Conservation (phyloP, 306 rosid genomes). For the Casuarina cunninghamiana region DNA sequence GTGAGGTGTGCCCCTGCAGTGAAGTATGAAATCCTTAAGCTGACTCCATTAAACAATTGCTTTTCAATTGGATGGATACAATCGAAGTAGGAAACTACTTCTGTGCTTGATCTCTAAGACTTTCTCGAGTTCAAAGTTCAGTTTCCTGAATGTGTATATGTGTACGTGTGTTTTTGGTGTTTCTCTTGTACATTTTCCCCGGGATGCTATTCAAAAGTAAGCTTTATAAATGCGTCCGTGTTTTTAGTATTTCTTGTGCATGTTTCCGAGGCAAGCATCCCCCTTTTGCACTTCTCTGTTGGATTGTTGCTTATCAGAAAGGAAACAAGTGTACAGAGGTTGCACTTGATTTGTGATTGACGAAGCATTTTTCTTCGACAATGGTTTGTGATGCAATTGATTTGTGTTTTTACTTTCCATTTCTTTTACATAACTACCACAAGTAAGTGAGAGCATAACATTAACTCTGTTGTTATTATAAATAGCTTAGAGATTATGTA, state of each 20-base stretch:
- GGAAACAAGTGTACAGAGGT: neutral
- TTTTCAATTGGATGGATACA: too few relatives aligned
- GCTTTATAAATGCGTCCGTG: too few relatives aligned
- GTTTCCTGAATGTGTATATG: neutral
- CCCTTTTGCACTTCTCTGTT: neutral
- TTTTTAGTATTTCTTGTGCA: neutral
- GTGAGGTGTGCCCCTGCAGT: neutral
- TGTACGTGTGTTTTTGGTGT: neutral
- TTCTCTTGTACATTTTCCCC: neutral
- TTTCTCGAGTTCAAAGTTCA: neutral
- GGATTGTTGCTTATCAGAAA: neutral
- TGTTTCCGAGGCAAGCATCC: neutral
- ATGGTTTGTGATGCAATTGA: too few relatives aligned
- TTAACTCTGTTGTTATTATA: neutral
- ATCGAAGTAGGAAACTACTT: neutral
- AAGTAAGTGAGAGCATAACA: neutral
- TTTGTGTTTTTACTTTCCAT: too few relatives aligned
- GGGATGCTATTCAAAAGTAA: neutral
- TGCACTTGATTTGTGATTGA: neutral
- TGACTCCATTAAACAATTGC: neutral
- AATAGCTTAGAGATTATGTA: neutral
- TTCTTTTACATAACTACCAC: too few relatives aligned
- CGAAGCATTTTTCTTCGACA: neutral
- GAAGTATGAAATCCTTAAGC: neutral
- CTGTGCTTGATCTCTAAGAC: neutral